Base-by-base conservation (phyloP, 225 moss, liverwort and hornwort species). In the Climacium dendroides region DNA sequence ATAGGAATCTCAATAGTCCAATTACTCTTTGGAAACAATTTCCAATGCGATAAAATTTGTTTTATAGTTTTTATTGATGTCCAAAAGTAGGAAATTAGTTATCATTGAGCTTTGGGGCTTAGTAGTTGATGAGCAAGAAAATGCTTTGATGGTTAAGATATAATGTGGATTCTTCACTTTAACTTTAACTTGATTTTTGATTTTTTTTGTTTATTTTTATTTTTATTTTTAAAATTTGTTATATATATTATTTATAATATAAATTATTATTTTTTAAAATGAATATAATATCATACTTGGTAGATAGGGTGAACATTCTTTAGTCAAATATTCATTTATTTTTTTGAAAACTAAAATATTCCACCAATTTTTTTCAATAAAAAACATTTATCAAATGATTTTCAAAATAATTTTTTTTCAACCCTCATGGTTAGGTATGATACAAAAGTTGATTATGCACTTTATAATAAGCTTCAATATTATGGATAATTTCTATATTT, bases 41-140 rank as follows among this genome's bases (percentile, higher is more conserved):
- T n/a, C n/a, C n/a, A n/a, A n/a, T n/a, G n/a, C n/a, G n/a, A n/a
- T n/a, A n/a, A n/a, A n/a, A n/a, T n/a, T n/a, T n/a, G n/a, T n/a
- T n/a, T n/a, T n/a, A n/a, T n/a, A 74, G 11, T 20, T 32, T 15
- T 34, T 7, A 34, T 34, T 0, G 0, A 74, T 0, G 5, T 20
- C 1, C 34, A 13, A 32, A 74, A 74, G 26, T 5, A 18, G 1
- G 0, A 50, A 32, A 74, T 19, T 30, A 1, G 0, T 50, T 74
- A 22, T 8, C 0, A 52, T 52, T 0, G 0, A 50, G 20, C 0
- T 0, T 0, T 34, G 1, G 0, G 6, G 20, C 20, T 2, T 1
- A 11, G 48, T 19, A 3, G 2, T 1, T 0, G 0, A 11, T 0
- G 3, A 48, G 1, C 5, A 32, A 19, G 5, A 12, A 0, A 30